Evolutionary conservation across 108 stramenopile genomes (phyloP).

Genomic region (Cyclotella baltica): DNA sequence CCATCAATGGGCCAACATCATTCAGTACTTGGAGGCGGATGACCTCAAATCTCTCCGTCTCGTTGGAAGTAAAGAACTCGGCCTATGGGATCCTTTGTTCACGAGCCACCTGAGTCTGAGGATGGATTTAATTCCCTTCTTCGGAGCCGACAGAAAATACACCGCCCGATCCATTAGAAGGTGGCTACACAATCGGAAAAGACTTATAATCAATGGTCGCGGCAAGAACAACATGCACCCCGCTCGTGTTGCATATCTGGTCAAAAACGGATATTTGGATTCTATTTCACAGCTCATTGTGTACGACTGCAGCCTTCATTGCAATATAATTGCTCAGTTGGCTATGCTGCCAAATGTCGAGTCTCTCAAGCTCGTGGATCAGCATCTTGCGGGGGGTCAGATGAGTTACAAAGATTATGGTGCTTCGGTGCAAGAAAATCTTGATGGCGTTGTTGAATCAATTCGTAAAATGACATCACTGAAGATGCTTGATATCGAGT

Average conservation of each 20-base stretch:
- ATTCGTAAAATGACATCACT: not conserved
- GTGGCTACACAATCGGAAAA: not conserved
- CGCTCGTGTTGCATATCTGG: not conserved
- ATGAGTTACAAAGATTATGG: not conserved
- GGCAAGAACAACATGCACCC: not conserved
- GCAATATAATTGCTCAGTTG: not conserved
- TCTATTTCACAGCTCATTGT: not conserved
- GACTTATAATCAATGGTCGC: not conserved
- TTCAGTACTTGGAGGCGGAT: not conserved
- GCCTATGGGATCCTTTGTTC: not conserved
- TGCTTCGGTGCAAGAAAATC: not conserved
- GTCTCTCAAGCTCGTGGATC: not conserved
- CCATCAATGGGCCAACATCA: not conserved
- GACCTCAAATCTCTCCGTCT: slow-evolving; percentile 4
- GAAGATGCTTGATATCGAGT: slow-evolving; percentile 5
- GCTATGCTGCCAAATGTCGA: slow-evolving; percentile 2
- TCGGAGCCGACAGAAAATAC: not conserved
- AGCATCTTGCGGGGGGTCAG: not conserved
- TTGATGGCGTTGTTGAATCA: not conserved
- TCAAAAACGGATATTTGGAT: not conserved
- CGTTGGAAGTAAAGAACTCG: not conserved
- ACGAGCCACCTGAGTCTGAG: not conserved
- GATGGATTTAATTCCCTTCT: not conserved
- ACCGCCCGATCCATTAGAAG: not conserved
- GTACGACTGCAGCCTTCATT: not conserved